These are phyloP conservation scores for Pinus albicaulis DNA, from an alignment of 75 land plant genomes.

Conservation along the genomic window DNA sequence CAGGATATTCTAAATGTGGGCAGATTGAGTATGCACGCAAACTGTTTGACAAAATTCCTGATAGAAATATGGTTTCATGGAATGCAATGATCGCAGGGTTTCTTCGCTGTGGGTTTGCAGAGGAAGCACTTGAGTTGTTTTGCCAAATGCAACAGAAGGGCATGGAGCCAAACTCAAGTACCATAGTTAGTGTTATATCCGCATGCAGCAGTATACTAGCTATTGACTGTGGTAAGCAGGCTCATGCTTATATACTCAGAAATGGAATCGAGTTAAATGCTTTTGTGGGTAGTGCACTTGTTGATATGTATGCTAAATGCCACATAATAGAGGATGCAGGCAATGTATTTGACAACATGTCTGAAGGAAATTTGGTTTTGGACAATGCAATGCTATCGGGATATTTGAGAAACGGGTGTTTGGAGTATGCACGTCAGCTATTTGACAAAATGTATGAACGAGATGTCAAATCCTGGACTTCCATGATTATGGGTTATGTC, in stretches of 20 bases:
- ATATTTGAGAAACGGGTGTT: background rate
- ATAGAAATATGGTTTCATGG: constrained; percentile 12
- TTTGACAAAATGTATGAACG: constrained; percentile 6
- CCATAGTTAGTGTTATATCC: constrained; percentile 10
- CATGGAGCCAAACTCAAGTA: background rate
- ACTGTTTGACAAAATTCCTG: constrained; percentile 7
- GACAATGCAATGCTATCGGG: constrained; percentile 1
- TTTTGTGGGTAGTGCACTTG: background rate
- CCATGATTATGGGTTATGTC: background rate
- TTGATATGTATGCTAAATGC: constrained; percentile 9
- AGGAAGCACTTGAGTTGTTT: constrained; percentile 9
- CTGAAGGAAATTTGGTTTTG: background rate
- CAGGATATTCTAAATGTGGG: constrained; percentile 12
- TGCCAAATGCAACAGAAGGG: constrained; percentile 2
- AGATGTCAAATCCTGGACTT: background rate
- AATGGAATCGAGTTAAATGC: background rate
- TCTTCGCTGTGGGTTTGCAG: constrained; percentile 7
- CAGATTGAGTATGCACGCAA: constrained; percentile 11
- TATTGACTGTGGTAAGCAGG: constrained; percentile 12
- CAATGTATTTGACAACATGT: constrained; percentile 10
- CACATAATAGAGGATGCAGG: background rate
- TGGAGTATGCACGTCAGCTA: background rate
- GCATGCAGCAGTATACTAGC: background rate
- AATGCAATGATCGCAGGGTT: constrained; percentile 19
- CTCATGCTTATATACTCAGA: background rate